phyloP scores from a whole-genome alignment of 495 filamentous ascomycete genomes.

The Stereocaulon alpinum region DNA sequence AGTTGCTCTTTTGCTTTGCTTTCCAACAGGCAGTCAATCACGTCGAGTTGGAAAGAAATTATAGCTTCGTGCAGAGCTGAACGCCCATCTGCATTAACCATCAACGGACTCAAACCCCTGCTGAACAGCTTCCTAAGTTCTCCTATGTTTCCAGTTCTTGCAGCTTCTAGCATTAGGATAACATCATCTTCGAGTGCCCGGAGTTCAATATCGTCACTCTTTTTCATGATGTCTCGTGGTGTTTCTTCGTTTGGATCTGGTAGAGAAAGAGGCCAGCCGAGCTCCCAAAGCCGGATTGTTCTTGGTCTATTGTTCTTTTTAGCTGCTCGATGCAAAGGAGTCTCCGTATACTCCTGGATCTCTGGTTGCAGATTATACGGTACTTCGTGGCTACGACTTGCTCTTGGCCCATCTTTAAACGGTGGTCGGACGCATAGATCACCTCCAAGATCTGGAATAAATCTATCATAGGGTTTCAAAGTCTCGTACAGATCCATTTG shows the following conservation, averaged over 20 bases:
- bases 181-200: slow-evolving; percentile 9
- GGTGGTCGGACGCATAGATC: slow-evolving; percentile 18
- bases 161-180: slow-evolving; percentile 9
- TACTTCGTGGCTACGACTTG: background rate
- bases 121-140: slow-evolving; percentile 11
- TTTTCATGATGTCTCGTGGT: slow-evolving; percentile 16
- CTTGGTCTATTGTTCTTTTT: slow-evolving; percentile 11
- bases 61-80: slow-evolving; percentile 16
- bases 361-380: slow-evolving; percentile 4
- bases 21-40: slow-evolving; percentile 14
- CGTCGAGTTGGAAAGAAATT: slow-evolving; percentile 7
- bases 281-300: slow-evolving; percentile 17
- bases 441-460: slow-evolving; percentile 8
- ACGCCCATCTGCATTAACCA: slow-evolving; percentile 2
- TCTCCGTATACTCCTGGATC: slow-evolving; percentile 8
- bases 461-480: slow-evolving; percentile 11
- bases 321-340: slow-evolving; percentile 16
- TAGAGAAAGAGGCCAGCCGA: slow-evolving; percentile 14
- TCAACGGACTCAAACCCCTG: slow-evolving; percentile 12
- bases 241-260: slow-evolving; percentile 8
- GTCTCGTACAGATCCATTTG: slow-evolving; percentile 17
- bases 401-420: background rate
- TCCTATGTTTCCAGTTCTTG: slow-evolving; percentile 9
- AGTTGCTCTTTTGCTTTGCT: slow-evolving; percentile 15
- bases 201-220: slow-evolving; percentile 3